phyloP scores from a whole-genome alignment of 1,284 basidiomycete species.

The Puccinia hordei region DNA sequence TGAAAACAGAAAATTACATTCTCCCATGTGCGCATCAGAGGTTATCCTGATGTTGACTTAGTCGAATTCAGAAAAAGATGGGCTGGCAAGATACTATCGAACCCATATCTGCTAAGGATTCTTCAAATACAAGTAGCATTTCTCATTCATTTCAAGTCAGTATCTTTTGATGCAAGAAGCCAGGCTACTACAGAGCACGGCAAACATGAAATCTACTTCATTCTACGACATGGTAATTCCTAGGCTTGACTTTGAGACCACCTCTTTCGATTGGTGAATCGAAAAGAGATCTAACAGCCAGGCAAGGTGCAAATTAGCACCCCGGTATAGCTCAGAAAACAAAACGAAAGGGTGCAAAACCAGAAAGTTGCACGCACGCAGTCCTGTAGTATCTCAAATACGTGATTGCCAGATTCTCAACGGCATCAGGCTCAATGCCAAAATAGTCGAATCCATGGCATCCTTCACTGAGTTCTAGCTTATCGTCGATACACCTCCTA shows the following conservation, averaged over 20 bases:
- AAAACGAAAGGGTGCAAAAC: background rate
- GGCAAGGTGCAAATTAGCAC: conserved; percentile 5
- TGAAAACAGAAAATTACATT: too few species aligned
- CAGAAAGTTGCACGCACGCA: conserved; percentile 34
- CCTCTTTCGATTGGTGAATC: conserved; percentile 46
- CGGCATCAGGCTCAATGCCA: conserved; percentile 71
- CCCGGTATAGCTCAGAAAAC: background rate
- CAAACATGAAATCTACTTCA: background rate
- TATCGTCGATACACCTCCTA: conserved; percentile 83
- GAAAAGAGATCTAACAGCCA: conserved; percentile 31
- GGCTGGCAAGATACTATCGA: too few species aligned
- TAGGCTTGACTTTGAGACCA: conserved; percentile 38
- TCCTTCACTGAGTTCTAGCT: conserved; percentile 52
- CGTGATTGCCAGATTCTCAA: conserved; percentile 86
- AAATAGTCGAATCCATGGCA: conserved; percentile 65
- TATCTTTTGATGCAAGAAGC: background rate
- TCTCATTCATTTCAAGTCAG: conserved; percentile 16
- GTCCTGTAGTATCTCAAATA: conserved; percentile 86
- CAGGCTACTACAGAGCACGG: background rate
- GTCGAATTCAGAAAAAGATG: too few species aligned
- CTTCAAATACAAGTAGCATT: background rate
- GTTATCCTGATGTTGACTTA: too few species aligned
- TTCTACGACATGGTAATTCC: conserved; percentile 28
- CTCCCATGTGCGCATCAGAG: too few species aligned
- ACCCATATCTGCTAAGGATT: too few species aligned